These are phyloP conservation scores for Arthrobotrys entomopaga DNA, from an alignment of 2,329 filamentous ascomycete genomes.

Conservation along the genomic window DNA sequence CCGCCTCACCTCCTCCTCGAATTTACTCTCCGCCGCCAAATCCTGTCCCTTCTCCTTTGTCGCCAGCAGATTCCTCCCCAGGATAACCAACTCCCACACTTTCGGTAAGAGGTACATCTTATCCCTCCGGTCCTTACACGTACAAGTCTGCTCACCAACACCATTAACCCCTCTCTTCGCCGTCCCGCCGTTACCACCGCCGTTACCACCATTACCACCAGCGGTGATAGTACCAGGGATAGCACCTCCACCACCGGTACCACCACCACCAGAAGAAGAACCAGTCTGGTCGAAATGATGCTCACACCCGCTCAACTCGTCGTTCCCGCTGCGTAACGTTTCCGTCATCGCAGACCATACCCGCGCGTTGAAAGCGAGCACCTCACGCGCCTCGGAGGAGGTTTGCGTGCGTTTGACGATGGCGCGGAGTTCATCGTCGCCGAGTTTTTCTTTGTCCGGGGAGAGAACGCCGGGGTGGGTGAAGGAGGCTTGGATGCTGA, in stretches of 20 bases:
- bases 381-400: slow-evolving; percentile 58
- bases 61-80: slow-evolving; percentile 59
- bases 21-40: slow-evolving; percentile 59
- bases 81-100: slow-evolving; percentile 58
- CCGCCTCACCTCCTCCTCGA: slow-evolving; percentile 59
- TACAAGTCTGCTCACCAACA: slow-evolving; percentile 52
- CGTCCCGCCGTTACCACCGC: not conserved
- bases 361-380: slow-evolving; percentile 57
- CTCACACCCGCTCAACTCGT: slow-evolving; percentile 55
- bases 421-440: slow-evolving; percentile 58
- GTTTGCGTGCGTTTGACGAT: slow-evolving; percentile 59
- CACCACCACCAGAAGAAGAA: not conserved
- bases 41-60: slow-evolving; percentile 59
- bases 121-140: slow-evolving; percentile 53
- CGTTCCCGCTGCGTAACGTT: slow-evolving; percentile 58
- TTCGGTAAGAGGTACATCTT: slow-evolving; percentile 59
- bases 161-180: slow-evolving; percentile 33
- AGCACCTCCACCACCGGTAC: not conserved
- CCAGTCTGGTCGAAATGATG: slow-evolving; percentile 43
- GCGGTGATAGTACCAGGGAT: not conserved
- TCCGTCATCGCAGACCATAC: slow-evolving; percentile 58
- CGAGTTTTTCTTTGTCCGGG: slow-evolving; percentile 57
- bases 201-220: not conserved
- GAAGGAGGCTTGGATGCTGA: slow-evolving; percentile 59
- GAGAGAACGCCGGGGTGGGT: slow-evolving; percentile 58